Evolutionary conservation across 495 filamentous ascomycete genomes (phyloP).

Genomic region (Pseudevernia furfuracea): DNA sequence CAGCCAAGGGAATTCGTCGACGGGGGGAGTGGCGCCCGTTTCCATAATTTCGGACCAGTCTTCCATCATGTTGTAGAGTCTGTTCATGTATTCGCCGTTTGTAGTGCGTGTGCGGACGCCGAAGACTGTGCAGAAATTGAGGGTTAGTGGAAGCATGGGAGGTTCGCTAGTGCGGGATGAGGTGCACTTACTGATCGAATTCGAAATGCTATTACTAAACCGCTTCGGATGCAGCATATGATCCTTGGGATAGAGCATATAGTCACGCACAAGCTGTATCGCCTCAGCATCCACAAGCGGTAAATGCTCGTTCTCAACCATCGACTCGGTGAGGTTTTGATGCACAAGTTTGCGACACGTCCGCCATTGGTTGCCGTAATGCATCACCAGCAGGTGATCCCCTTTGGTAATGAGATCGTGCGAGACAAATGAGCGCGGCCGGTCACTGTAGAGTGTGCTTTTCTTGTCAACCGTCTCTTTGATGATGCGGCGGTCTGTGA

Average conservation of each 20-base stretch:
- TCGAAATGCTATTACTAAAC: background rate
- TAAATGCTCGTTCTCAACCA: slow-evolving; percentile 38
- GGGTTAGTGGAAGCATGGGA: too few relatives aligned
- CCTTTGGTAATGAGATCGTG: slow-evolving; percentile 37
- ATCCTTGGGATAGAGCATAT: slow-evolving; percentile 16
- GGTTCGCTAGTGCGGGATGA: background rate
- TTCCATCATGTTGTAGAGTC: background rate
- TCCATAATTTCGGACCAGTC: background rate
- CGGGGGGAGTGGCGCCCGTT: background rate
- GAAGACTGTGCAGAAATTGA: background rate
- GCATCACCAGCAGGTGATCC: slow-evolving; percentile 40
- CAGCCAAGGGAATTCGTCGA: background rate
- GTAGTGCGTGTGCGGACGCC: background rate
- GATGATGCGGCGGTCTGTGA: slow-evolving; percentile 33
- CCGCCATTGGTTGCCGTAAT: slow-evolving; percentile 37
- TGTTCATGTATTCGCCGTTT: background rate
- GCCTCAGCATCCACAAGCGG: slow-evolving; percentile 42
- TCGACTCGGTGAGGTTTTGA: slow-evolving; percentile 36
- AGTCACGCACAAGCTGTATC: slow-evolving; percentile 39
- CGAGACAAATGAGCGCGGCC: slow-evolving; percentile 40
- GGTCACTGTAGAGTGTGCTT: slow-evolving; percentile 37
- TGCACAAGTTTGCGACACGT: slow-evolving; percentile 34
- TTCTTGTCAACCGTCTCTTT: slow-evolving; percentile 41
- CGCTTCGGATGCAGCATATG: slow-evolving; percentile 4
- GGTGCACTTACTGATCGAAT: background rate